phyloP scores from a whole-genome alignment of 2,329 filamentous ascomycete genomes.

The Mycosphaerelloides madeirae region DNA sequence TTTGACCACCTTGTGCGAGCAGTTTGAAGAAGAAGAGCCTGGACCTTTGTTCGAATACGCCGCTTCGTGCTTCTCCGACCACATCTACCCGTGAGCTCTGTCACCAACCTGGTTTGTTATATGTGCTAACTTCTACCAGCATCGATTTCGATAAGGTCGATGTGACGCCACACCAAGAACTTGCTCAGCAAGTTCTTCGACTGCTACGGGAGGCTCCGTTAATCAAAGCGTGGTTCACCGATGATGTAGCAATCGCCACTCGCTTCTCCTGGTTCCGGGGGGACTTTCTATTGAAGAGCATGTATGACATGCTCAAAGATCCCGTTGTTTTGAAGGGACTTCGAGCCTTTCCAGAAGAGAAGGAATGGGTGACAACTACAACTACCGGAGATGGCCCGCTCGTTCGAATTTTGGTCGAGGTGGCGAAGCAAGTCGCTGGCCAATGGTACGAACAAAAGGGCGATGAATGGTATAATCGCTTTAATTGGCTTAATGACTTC shows the following conservation, averaged over 20 bases:
- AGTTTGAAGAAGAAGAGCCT: background rate
- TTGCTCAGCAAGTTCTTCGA: background rate
- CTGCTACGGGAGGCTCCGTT: background rate
- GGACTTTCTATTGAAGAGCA: no score
- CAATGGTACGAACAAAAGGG: background rate
- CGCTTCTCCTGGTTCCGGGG: background rate
- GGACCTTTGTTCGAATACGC: background rate
- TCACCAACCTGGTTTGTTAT: no score
- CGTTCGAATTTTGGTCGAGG: background rate
- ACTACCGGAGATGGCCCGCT: background rate
- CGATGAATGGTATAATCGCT: background rate
- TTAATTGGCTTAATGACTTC: background rate
- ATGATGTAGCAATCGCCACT: background rate
- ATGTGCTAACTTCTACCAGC: background rate
- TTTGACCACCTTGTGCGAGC: background rate
- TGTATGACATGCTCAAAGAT: background rate
- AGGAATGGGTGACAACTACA: background rate
- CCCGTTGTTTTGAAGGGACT: background rate
- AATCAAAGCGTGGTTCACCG: background rate
- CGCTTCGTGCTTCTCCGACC: background rate
- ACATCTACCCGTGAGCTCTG: background rate
- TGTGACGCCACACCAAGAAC: background rate
- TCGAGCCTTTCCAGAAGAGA: background rate
- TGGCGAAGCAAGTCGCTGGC: background rate
- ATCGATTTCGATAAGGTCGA: background rate